Conservation (phyloP, 1,284 basidiomycete genomes). For the Rhodotorula mucilaginosa region DNA sequence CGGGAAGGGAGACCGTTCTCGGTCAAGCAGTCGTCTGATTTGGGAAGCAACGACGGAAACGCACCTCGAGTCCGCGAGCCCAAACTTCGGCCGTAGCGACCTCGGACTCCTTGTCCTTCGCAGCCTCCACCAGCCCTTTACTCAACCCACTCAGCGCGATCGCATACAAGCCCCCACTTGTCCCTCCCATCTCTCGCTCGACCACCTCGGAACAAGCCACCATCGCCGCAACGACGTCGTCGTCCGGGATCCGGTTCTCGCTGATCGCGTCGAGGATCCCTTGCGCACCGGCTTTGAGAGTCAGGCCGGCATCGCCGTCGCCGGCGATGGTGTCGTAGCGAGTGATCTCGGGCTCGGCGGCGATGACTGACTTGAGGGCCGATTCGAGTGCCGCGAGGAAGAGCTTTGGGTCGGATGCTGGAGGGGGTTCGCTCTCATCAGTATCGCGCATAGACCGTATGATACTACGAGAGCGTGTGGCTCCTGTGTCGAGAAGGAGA, state of each 20-base stretch:
- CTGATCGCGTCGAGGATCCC: slow-evolving; percentile 48
- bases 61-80: slow-evolving; percentile 58
- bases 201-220: slow-evolving; percentile 68
- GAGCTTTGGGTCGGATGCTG: slow-evolving; percentile 44
- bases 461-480: no score
- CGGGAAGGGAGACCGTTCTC: not conserved
- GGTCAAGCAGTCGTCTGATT: no score
- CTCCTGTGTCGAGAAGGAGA: no score
- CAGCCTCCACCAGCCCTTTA: slow-evolving; percentile 62
- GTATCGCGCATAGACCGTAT: no score
- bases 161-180: slow-evolving; percentile 84
- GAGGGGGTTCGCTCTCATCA: no score
- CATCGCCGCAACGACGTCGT: slow-evolving; percentile 64
- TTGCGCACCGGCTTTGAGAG: slow-evolving; percentile 69
- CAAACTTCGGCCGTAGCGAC: slow-evolving; percentile 59
- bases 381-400: slow-evolving; percentile 63
- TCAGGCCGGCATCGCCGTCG: slow-evolving; percentile 59
- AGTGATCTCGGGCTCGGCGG: slow-evolving; percentile 83
- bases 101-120: slow-evolving; percentile 46
- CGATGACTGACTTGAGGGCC: slow-evolving; percentile 68
- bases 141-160: slow-evolving; percentile 85
- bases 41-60: not conserved
- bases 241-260: slow-evolving; percentile 56
- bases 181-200: slow-evolving; percentile 87
- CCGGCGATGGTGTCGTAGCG: slow-evolving; percentile 77